These are phyloP conservation scores for Candida pseudocylindracea DNA, from an alignment of 1,139 yeast genomes.

Conservation along the genomic window DNA sequence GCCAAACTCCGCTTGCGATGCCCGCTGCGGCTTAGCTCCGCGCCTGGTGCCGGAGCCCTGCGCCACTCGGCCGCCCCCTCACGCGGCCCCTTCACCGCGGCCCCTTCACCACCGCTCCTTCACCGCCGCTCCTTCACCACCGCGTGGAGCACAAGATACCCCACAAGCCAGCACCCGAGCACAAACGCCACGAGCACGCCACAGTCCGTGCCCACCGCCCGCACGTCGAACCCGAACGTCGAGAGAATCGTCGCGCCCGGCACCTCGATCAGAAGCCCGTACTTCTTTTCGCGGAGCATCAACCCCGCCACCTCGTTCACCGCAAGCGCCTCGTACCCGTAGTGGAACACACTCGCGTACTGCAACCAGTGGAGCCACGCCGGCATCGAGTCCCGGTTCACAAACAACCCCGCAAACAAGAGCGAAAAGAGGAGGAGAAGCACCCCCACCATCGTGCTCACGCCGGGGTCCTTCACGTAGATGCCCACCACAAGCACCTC, in stretches of 20 bases:
- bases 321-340: slow-evolving; percentile 80
- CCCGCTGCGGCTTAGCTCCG: no score
- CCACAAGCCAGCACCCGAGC: slow-evolving; percentile 13
- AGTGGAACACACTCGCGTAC: slow-evolving; percentile 78
- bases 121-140: no score
- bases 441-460: slow-evolving; percentile 79
- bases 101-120: no score
- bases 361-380: slow-evolving; percentile 57
- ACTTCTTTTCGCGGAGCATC: slow-evolving; percentile 68
- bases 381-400: slow-evolving; percentile 62
- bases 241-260: slow-evolving; percentile 95
- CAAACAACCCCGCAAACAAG: slow-evolving; percentile 79
- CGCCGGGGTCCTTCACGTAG: slow-evolving; percentile 71
- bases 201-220: slow-evolving; percentile 35
- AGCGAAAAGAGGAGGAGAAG: slow-evolving; percentile 64
- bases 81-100: no score
- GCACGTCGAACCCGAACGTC: slow-evolving; percentile 81
- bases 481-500: slow-evolving; percentile 80
- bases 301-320: slow-evolving; percentile 88
- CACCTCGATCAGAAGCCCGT: slow-evolving; percentile 85
- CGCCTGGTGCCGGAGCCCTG: no score
- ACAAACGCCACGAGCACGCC: slow-evolving; percentile 16
- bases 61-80: no score
- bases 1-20: no score
- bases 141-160: slow-evolving; percentile 49